Conservation (phyloP, 2,329 filamentous ascomycete species). For the Exophiala calicioides region DNA sequence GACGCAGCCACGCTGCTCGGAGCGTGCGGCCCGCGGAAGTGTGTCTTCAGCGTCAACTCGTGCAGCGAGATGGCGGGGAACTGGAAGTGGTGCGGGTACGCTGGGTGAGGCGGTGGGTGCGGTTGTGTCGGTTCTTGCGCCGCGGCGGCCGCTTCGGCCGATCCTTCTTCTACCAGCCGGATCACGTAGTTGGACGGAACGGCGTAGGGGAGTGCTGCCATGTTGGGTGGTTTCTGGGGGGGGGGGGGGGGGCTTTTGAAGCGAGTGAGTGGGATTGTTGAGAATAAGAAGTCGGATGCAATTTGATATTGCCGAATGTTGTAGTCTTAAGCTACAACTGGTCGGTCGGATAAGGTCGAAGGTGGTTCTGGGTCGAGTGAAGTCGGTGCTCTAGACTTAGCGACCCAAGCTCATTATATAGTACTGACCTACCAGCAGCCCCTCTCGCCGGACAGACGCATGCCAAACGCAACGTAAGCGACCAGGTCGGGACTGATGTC, state of each 20-base stretch:
- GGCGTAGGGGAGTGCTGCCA: conserved; percentile 23
- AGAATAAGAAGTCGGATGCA: background rate
- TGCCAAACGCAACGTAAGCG: too few species aligned
- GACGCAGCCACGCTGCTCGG: conserved; percentile 17
- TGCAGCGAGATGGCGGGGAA: conserved; percentile 26
- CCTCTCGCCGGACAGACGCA: too few species aligned
- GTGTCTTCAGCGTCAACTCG: conserved; percentile 20
- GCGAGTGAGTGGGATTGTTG: background rate
- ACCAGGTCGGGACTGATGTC: too few species aligned
- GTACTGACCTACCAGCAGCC: too few species aligned
- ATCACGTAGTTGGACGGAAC: conserved; percentile 26
- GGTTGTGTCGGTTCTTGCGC: conserved; percentile 21
- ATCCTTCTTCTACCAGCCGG: conserved; percentile 21
- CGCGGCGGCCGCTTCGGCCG: background rate
- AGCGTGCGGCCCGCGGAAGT: conserved; percentile 25
- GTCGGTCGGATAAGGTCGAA: too few species aligned
- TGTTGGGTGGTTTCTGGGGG: background rate
- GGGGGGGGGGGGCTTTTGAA: too few species aligned
- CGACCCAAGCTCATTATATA: too few species aligned
- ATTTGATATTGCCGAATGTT: background rate
- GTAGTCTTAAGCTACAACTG: too few species aligned
- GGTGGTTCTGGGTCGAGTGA: too few species aligned
- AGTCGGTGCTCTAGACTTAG: too few species aligned
- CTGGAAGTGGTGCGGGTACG: conserved; percentile 24
- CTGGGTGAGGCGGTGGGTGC: conserved; percentile 20